These are phyloP conservation scores for Aschersonia sp. DNA, from an alignment of 2,329 filamentous ascomycete genomes.

Conservation along the genomic window DNA sequence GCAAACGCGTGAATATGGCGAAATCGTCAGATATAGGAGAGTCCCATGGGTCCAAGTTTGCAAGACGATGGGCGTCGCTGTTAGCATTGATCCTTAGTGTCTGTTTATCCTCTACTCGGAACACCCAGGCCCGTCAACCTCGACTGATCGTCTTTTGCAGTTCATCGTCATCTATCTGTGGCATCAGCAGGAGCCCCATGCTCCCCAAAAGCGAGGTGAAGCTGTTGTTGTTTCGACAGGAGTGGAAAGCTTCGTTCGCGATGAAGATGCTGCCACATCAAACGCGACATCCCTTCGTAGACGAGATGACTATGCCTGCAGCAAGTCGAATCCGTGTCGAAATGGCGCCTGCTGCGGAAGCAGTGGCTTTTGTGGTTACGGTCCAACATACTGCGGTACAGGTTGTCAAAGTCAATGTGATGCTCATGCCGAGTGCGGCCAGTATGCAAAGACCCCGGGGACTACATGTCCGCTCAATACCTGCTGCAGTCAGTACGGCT, in stretches of 20 bases:
- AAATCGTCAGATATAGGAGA: background rate
- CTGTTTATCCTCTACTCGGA: background rate
- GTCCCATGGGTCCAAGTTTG: background rate
- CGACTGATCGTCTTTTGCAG: background rate
- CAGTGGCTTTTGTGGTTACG: conserved; percentile 1
- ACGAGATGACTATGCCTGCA: background rate
- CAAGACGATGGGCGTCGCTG: background rate
- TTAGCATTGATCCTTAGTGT: background rate
- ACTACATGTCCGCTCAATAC: conserved; percentile 20
- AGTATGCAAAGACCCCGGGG: conserved; percentile 8
- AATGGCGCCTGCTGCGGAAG: background rate
- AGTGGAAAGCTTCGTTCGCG: background rate
- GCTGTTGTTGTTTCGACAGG: background rate
- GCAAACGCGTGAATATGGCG: background rate
- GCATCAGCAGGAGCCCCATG: background rate
- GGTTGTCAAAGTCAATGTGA: conserved; percentile 7
- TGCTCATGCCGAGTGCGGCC: conserved; percentile 15
- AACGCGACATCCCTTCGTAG: background rate
- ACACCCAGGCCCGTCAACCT: background rate
- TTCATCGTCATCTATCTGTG: background rate
- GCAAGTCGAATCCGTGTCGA: background rate
- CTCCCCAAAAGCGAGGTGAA: background rate
- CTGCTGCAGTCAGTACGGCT: conserved; percentile 9
- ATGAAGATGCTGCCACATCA: background rate
- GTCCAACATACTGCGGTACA: background rate